These are phyloP conservation scores for Tulasnella sp. DNA, from an alignment of 768 basidiomycete genomes.

Conservation along the genomic window DNA sequence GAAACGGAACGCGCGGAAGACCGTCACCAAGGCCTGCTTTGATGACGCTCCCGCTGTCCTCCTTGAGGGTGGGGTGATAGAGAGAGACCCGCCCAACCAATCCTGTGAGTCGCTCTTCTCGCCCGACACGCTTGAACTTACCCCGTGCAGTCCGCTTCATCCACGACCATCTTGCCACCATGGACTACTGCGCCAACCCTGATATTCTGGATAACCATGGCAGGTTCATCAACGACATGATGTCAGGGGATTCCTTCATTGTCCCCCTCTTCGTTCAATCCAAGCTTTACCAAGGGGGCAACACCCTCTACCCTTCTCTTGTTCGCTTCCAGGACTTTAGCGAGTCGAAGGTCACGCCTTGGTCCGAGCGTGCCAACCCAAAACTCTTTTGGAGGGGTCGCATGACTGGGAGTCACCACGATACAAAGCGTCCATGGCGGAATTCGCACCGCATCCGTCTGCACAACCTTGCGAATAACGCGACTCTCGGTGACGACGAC, in stretches of 20 bases:
- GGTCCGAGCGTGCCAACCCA: slow-evolving; percentile 30
- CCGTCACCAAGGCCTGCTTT: slow-evolving; percentile 15
- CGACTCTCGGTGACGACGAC: not conserved
- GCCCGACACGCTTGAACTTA: not conserved
- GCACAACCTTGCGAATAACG: not conserved
- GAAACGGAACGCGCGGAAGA: slow-evolving; percentile 10
- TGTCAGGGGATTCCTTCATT: not conserved
- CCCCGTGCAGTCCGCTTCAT: slow-evolving; percentile 29
- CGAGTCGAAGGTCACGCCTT: slow-evolving; percentile 16
- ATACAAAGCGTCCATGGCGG: slow-evolving; percentile 21
- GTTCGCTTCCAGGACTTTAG: not conserved
- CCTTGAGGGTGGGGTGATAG: not conserved
- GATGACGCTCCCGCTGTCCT: not conserved
- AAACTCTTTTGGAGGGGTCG: slow-evolving; percentile 32
- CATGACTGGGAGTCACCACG: slow-evolving; percentile 27
- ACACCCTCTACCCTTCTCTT: slow-evolving; percentile 3
- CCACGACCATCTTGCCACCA: slow-evolving; percentile 34
- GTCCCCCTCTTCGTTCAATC: slow-evolving; percentile 15
- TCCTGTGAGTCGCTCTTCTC: not conserved
- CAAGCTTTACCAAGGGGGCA: slow-evolving; percentile 12
- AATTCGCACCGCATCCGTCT: slow-evolving; percentile 24
- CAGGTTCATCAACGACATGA: slow-evolving; percentile 4
- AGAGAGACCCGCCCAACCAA: not conserved
- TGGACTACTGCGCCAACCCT: slow-evolving; percentile 41
- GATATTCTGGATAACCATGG: slow-evolving; percentile 1